Conservation (phyloP, 2,329 filamentous ascomycete species). For the Penicillium sp. region DNA sequence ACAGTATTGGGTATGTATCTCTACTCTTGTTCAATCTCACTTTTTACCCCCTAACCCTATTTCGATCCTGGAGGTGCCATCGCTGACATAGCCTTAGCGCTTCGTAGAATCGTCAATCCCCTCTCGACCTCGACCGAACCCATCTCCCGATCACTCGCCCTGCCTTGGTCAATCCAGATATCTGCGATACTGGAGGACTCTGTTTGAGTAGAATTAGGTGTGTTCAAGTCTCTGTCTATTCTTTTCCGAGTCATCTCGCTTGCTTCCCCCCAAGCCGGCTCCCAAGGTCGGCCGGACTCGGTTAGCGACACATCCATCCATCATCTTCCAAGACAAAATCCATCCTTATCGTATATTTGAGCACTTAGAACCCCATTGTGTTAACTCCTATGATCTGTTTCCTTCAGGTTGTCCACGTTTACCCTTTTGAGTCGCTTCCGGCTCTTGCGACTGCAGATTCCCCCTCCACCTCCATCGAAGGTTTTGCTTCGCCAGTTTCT, state of each 20-base stretch:
- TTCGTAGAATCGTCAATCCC: slow-evolving; percentile 35
- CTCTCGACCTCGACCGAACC: slow-evolving; percentile 24
- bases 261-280: slow-evolving; percentile 27
- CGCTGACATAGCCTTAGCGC: slow-evolving; percentile 42
- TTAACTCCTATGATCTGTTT: slow-evolving; percentile 23
- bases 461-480: slow-evolving; percentile 35
- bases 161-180: slow-evolving; percentile 19
- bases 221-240: slow-evolving; percentile 33
- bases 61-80: slow-evolving; percentile 33
- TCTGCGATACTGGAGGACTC: slow-evolving; percentile 33
- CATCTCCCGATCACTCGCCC: slow-evolving; percentile 19
- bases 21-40: slow-evolving; percentile 13
- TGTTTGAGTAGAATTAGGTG: slow-evolving; percentile 32
- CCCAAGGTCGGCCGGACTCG: slow-evolving; percentile 33
- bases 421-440: slow-evolving; percentile 34
- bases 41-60: slow-evolving; percentile 19
- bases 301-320: slow-evolving; percentile 21
- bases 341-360: slow-evolving; percentile 20
- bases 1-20: slow-evolving; percentile 16
- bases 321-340: slow-evolving; percentile 9
- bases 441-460: slow-evolving; percentile 36
- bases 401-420: slow-evolving; percentile 28
- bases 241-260: slow-evolving; percentile 35
- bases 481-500: slow-evolving; percentile 20
- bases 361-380: slow-evolving; percentile 21